A percentile compares a stretch with the other conserved stretches of the same genome.
Conservation (phyloP, 2,329 filamentous ascomycete genomes). For the Pseudogymnoascus sp. region DNA sequence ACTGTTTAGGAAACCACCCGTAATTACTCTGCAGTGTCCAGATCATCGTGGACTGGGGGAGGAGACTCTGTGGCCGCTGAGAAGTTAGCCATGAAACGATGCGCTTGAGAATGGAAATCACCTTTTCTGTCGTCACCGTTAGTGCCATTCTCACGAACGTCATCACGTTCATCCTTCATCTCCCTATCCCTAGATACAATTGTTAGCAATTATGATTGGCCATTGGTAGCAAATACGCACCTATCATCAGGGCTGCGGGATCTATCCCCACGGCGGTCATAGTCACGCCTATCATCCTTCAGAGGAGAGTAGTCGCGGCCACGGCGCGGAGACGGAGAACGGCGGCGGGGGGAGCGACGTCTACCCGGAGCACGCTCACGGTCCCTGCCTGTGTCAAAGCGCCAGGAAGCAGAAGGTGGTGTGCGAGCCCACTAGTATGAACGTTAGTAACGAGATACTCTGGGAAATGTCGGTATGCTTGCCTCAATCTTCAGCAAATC, state of each 20-base stretch:
- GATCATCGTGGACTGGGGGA: constrained; percentile 79
- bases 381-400: constrained; percentile 86
- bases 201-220: background rate
- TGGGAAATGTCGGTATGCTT: constrained; percentile 26
- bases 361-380: constrained; percentile 48
- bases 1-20: background rate
- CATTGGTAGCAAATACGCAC: constrained; percentile 29
- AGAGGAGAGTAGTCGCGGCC: constrained; percentile 71
- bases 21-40: constrained; percentile 78
- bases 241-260: constrained; percentile 61
- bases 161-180: constrained; percentile 47
- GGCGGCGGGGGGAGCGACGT: constrained; percentile 54
- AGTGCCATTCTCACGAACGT: constrained; percentile 65
- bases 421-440: constrained; percentile 82
- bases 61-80: constrained; percentile 60
- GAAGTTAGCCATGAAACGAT: background rate
- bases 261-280: constrained; percentile 64
- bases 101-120: constrained; percentile 34
- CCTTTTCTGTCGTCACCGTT: constrained; percentile 90
- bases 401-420: constrained; percentile 95
- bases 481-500: constrained; percentile 98
- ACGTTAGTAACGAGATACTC: background rate
- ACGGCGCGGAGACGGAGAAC: constrained; percentile 48
- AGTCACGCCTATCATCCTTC: constrained; percentile 78
- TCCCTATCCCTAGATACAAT: constrained; percentile 33